These are phyloP conservation scores for Eimeria tenella DNA, from an alignment of 169 alveolate genomes.

Conservation along the genomic window DNA sequence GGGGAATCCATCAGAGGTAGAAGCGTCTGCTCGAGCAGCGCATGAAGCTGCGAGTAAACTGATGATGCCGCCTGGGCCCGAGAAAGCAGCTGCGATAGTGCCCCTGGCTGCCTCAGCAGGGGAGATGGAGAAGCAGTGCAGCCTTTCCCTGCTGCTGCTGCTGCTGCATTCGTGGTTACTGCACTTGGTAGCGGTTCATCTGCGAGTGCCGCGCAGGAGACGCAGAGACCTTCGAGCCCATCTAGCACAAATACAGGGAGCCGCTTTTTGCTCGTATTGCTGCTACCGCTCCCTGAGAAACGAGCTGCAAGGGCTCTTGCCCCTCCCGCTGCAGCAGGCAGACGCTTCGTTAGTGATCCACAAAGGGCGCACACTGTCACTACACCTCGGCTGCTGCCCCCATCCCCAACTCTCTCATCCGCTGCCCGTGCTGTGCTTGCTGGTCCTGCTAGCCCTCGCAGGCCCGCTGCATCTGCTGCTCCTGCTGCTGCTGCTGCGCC, in stretches of 20 bases:
- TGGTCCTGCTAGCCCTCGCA: background rate
- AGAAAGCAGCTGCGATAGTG: constrained; percentile 24
- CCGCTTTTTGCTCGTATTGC: background rate
- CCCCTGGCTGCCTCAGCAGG: constrained; percentile 17
- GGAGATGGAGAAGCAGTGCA: background rate
- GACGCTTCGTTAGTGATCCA: constrained; percentile 42
- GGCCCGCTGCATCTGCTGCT: constrained; percentile 3
- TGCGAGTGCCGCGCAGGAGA: constrained; percentile 34
- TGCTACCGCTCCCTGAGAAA: constrained; percentile 55
- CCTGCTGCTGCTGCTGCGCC: constrained; percentile 22
- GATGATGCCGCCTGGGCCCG: constrained; percentile 38
- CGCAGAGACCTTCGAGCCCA: constrained; percentile 61
- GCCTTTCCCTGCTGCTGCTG: background rate
- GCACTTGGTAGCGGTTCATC: constrained; percentile 23
- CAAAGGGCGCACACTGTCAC: constrained; percentile 55
- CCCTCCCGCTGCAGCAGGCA: constrained; percentile 32
- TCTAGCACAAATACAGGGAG: constrained; percentile 47
- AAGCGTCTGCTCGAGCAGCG: constrained; percentile 51
- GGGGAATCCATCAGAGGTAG: constrained; percentile 32
- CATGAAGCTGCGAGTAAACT: constrained; percentile 38
- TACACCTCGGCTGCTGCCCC: constrained; percentile 11
- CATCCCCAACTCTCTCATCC: background rate
- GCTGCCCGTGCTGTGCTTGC: background rate
- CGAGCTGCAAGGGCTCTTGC: background rate
- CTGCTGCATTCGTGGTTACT: constrained; percentile 21